These are phyloP conservation scores for Hypsizygus marmoreus DNA, from an alignment of 768 basidiomycete species.

Conservation along the genomic window DNA sequence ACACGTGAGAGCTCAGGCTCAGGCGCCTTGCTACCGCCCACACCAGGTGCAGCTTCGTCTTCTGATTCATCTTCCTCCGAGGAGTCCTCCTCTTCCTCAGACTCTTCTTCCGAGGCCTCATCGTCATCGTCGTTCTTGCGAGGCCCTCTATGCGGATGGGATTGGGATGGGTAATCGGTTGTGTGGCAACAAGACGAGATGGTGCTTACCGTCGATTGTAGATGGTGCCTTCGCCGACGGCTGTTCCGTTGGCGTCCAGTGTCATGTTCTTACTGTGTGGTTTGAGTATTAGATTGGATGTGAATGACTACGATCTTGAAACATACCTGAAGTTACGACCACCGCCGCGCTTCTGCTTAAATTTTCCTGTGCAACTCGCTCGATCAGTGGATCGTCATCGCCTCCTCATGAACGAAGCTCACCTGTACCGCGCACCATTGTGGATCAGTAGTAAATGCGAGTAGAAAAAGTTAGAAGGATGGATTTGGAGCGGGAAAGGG, in stretches of 20 bases:
- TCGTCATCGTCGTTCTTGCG: conserved; percentile 40
- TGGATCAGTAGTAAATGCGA: conserved; percentile 10
- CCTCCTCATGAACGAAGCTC: conserved; percentile 6
- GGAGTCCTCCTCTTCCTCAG: conserved; percentile 43
- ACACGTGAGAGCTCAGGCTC: conserved; percentile 66
- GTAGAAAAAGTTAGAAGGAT: conserved; percentile 7
- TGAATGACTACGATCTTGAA: background rate
- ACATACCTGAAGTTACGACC: conserved; percentile 80
- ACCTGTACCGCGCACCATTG: conserved; percentile 58
- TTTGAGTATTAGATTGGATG: conserved; percentile 6
- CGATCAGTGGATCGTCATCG: background rate
- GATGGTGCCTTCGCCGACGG: conserved; percentile 38
- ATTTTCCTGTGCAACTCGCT: conserved; percentile 55
- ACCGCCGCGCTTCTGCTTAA: conserved; percentile 86
- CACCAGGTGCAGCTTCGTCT: conserved; percentile 37
- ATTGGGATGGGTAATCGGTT: conserved; percentile 13
- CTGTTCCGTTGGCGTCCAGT: conserved; percentile 59
- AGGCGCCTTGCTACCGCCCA: conserved; percentile 25
- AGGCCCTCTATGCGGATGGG: conserved; percentile 10
- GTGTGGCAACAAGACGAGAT: conserved; percentile 9
- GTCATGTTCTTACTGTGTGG: conserved; percentile 56
- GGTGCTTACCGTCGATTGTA: conserved; percentile 46
- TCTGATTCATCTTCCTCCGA: conserved; percentile 50
- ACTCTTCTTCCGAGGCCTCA: conserved; percentile 46
- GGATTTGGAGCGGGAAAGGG: conserved; percentile 7